Base-by-base conservation (phyloP, 1,284 basidiomycete genomes). In the Leccinum griseonigrum region DNA sequence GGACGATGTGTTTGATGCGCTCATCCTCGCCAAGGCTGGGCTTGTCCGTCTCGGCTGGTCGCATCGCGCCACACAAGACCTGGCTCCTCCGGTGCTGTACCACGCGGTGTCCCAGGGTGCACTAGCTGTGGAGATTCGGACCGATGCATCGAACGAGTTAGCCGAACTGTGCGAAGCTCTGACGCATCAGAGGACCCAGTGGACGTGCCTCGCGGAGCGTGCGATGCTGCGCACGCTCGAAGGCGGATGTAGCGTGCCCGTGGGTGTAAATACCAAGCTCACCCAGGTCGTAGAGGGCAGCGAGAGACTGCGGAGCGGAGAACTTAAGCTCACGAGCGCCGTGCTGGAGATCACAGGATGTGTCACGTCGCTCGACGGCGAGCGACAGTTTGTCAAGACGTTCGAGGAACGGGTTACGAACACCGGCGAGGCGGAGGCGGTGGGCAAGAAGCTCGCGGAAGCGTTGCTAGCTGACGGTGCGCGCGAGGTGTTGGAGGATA, bases 71-170 rank as follows among this genome's bases (percentile, higher is more conserved):
- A 94, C 95, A 1, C 77, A 85, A 43, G 88, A 94, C 71, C 77
- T 98, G 64, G 76, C 76, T 4, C 85, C 92, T 4, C 93, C 95
- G 3, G 85, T 83, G 1, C 81, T 98, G 46, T 89, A 88, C 73
- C 85, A 97, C 72, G 95, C 97, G 8, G 96, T 99, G 63, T 93
- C 95, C 1, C 97, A 99, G 78, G 97, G 95, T 50, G 95, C 96
- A 7, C 81, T 99, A 32, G 94, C 81, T 1, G 83, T 98, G 56
- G 97, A 99, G 77, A 88, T 97, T 61, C 90, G 95, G 46, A 76
- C 82, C 9, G 82, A 86, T 66, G 94, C 97, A 73, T 63, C 68
- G n/a, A 70, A 74, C 0, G 83, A 83, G 61, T 81, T 88, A 3
- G 77, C 82, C 50, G 82, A 83, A 59, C 76, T 94, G 11, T 88